These are phyloP conservation scores for Mortierella sp. DNA, from an alignment of 371 early-diverging fungal genomes.

Conservation along the genomic window DNA sequence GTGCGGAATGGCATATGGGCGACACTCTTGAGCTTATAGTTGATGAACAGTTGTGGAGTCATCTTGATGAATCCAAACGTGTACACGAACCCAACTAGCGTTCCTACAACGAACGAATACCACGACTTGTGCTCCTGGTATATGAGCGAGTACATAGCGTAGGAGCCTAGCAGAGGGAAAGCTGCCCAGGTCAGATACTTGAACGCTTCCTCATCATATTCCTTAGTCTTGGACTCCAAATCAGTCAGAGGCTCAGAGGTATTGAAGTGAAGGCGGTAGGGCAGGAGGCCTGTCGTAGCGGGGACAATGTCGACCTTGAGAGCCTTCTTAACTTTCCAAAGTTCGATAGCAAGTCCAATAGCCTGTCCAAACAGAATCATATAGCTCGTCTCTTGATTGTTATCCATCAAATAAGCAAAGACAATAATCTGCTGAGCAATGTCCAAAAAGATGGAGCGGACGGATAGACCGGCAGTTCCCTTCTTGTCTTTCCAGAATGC, in stretches of 20 bases:
- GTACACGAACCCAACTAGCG: conserved; percentile 89
- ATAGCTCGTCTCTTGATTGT: conserved; percentile 85
- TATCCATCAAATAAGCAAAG: conserved; percentile 91
- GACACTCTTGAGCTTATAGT: conserved; percentile 91
- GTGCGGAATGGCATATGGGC: conserved; percentile 96
- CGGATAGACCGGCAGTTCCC: conserved; percentile 87
- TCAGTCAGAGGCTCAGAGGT: conserved; percentile 66
- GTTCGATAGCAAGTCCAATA: conserved; percentile 85
- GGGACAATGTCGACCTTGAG: conserved; percentile 50
- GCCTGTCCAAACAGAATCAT: conserved; percentile 89
- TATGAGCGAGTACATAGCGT: conserved; percentile 86
- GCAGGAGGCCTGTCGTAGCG: conserved; percentile 34
- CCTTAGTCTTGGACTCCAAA: conserved; percentile 80
- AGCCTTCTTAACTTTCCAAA: conserved; percentile 93
- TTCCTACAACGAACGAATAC: conserved; percentile 92
- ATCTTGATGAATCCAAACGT: conserved; percentile 93
- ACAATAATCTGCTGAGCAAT: conserved; percentile 89
- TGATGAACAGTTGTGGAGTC: conserved; percentile 95
- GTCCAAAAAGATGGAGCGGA: conserved; percentile 86
- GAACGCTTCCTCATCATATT: conserved; percentile 93
- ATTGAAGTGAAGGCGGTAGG: conserved; percentile 54
- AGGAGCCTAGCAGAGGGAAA: conserved; percentile 85
- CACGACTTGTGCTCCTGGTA: conserved; percentile 93
- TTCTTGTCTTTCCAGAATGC: conserved; percentile 91
- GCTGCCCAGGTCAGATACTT: conserved; percentile 84